Evolutionary conservation across 2,329 filamentous ascomycete genomes (phyloP), one percentile per base, ranked within the genome.

Genomic region (Colletotrichum sp.): DNA sequence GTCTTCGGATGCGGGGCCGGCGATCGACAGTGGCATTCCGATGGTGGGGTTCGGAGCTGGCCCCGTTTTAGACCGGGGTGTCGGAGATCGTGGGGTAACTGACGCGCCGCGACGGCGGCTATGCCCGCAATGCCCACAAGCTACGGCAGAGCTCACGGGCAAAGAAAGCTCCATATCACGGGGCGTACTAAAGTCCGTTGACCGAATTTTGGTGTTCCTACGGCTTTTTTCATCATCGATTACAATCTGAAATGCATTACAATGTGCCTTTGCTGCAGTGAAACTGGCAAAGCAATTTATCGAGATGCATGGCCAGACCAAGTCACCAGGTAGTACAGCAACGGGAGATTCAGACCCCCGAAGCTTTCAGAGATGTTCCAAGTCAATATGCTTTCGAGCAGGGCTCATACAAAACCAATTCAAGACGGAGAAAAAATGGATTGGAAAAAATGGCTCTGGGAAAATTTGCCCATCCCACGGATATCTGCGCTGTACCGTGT

Each of bases 321-420:
- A 24, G n/a, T 52, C 12, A 21, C n/a, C n/a, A 52, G n/a, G 44
- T 52, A 52, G 44, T 52, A 52, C 44, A 13, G 8, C 44, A 52
- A 52, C 44, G 44, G 44, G n/a, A 52, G 1, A 7, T 0, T 21
- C n/a, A 12, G 44, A 12, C n/a, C 10, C 9, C n/a, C 12, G 44
- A 52, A 13, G 44, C 44, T 0, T 52, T 8, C 10, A 3, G 6
- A 52, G 4, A 13, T 52, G n/a, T 13, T 5, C n/a, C n/a, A 13
- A 5, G 12, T 13, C n/a, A 13, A 21, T 0, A 13, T 21, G 3
- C 0, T 8, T 8, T 18, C 7, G 10, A 13, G n/a, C 6, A 52
- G 44, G 10, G n/a, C 44, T 8, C 4, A 24, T 6, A 21, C n/a
- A 9, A 21, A 5, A 0, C 6, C 44, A 21, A 52, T 21, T 13